These are phyloP conservation scores for Sambucus nigra DNA, from an alignment of 129 eudicot species.

Conservation along the genomic window DNA sequence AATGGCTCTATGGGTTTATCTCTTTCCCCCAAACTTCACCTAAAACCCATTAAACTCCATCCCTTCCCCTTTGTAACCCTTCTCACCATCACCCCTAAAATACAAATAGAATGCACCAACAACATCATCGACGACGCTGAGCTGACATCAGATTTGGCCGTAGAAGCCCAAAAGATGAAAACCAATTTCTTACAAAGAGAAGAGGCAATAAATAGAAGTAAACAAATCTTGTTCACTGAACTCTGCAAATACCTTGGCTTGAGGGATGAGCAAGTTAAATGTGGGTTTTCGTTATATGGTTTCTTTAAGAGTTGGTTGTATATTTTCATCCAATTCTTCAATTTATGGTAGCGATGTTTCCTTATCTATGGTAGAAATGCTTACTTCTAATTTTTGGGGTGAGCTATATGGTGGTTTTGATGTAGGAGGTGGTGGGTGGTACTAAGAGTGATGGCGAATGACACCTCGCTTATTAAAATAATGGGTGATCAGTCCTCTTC, in stretches of 20 bases:
- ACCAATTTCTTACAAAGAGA: slow-evolving; percentile 30
- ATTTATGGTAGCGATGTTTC: too few relatives aligned
- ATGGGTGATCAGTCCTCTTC: too few relatives aligned
- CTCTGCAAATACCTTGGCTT: slow-evolving; percentile 32
- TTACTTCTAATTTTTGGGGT: too few relatives aligned
- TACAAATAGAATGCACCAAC: slow-evolving; percentile 24
- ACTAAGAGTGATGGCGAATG: too few relatives aligned
- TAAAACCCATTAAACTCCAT: slow-evolving; percentile 14
- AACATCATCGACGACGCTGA: slow-evolving; percentile 29
- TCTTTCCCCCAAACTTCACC: slow-evolving; percentile 18
- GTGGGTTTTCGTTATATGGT: slow-evolving; percentile 43
- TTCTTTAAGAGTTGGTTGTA: slow-evolving; percentile 56
- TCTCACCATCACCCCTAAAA: slow-evolving; percentile 3
- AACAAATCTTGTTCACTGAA: slow-evolving; percentile 39
- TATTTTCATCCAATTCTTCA: slow-evolving; percentile 84
- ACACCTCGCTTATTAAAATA: too few relatives aligned
- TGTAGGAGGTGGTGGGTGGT: too few relatives aligned
- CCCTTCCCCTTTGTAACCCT: slow-evolving; percentile 10
- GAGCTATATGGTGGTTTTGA: too few relatives aligned
- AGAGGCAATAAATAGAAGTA: slow-evolving; percentile 53
- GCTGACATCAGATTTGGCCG: slow-evolving; percentile 33
- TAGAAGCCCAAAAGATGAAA: slow-evolving; percentile 38
- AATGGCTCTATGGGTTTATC: slow-evolving; percentile 26
- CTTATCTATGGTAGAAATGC: too few relatives aligned
- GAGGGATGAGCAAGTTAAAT: slow-evolving; percentile 40